Base-by-base conservation (phyloP, 371 early-diverging fungal genomes). In the Mortierella sp. region DNA sequence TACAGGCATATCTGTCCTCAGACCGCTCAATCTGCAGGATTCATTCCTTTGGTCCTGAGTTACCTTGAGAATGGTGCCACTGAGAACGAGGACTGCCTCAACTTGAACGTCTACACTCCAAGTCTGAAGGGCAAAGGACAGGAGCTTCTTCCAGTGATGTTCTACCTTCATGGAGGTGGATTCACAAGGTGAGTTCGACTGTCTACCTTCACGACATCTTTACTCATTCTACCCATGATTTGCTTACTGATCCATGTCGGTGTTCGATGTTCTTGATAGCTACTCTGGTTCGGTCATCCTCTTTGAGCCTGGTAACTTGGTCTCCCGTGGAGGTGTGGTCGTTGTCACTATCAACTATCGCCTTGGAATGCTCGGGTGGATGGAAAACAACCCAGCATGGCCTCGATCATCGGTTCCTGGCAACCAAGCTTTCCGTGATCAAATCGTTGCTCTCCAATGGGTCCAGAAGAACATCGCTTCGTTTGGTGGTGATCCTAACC, bases 21-120 rank as follows among this genome's bases (percentile, higher is more conserved):
- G 51, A 71, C 66, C 27, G 23, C 58, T 0, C 46, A 61, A 30
- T 50, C 60, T 18, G 66, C 58, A 9, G 65, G 71, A 2, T 54
- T 65, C 30, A 56, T 65, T 10, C 66, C 72, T 0, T 24, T 67
- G 51, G 27, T 67, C 12, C 30, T 67, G 50, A 67, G 67, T 26
- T 67, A 67, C 38, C 59, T 62, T 4, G 63, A 62, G 48, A 69
- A 63, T 34, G 79, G 81, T 28, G 72, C 94, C 5, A 89, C 91
- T 52, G 94, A 92, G 23, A 86, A 87, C 39, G 89, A 91, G 65
- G 90, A 91, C 24, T 85, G 83, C 18, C 95, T 94, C 90, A 89
- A 93, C 64, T 88, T 92, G 61, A 83, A 78, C 47, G 90, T 93
- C 54, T 85, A 86, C 38, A 82, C 95, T 42, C 89, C 86, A 12